Evolutionary conservation across 2,329 filamentous ascomycete species (phyloP).

Genomic region (Acephala macrosclerotiorum): DNA sequence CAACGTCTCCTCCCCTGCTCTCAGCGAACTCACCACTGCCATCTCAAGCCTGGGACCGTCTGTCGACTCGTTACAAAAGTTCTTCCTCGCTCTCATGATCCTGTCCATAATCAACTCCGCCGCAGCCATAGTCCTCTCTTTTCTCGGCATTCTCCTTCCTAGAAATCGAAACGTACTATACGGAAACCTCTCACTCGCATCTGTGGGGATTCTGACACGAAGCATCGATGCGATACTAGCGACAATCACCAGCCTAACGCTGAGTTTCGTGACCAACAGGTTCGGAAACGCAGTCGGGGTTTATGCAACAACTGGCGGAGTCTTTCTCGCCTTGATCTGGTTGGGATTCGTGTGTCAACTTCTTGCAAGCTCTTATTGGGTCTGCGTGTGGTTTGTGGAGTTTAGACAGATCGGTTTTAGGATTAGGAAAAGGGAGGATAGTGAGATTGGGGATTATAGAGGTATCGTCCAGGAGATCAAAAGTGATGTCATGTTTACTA

Average conservation of each 20-base stretch:
- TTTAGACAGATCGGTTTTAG: conserved; percentile 11
- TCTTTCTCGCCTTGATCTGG: conserved; percentile 10
- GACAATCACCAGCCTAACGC: not conserved
- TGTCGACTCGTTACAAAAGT: not conserved
- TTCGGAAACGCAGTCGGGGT: conserved; percentile 5
- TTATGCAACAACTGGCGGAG: not conserved
- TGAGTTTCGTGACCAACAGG: not conserved
- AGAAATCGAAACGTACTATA: not conserved
- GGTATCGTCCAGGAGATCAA: conserved; percentile 6
- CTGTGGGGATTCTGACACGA: not conserved
- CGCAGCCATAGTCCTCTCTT: not conserved
- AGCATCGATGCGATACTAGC: conserved; percentile 7
- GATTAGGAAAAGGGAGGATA: conserved; percentile 2
- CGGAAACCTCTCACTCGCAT: conserved; percentile 5
- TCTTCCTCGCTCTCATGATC: conserved; percentile 10
- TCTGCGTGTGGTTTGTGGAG: conserved; percentile 15
- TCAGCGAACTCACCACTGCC: not conserved
- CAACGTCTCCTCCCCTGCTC: conserved; percentile 7
- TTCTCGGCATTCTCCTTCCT: conserved; percentile 11
- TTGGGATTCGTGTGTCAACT: conserved; percentile 7
- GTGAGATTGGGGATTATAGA: conserved; percentile 9
- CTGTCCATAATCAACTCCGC: conserved; percentile 9
- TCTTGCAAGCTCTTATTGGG: conserved; percentile 2
- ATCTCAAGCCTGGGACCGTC: not conserved
- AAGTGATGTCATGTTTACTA: not conserved